A percentile compares a stretch with the other conserved stretches of the same genome.
These are phyloP conservation scores for Narthecium ossifragum DNA, from an alignment of 106 monocot species.

Conservation along the genomic window DNA sequence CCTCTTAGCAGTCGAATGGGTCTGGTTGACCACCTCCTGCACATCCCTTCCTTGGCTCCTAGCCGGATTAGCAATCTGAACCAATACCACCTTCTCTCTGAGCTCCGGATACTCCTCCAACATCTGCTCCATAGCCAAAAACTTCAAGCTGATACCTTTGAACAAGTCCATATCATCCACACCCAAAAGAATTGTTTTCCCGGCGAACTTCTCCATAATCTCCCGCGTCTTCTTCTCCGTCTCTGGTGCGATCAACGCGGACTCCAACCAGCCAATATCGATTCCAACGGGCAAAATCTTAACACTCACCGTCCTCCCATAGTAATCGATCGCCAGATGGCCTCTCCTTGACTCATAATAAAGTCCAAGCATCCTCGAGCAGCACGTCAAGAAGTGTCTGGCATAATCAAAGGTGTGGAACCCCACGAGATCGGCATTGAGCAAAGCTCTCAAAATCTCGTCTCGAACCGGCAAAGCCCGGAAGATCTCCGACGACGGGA, in stretches of 20 bases:
- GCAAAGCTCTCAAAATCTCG: constrained; percentile 57
- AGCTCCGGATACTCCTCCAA: constrained; percentile 51
- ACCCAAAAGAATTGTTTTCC: constrained; percentile 44
- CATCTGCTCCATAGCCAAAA: constrained; percentile 77
- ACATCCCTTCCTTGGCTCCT: constrained; percentile 78
- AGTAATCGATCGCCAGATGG: constrained; percentile 70
- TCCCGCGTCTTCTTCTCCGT: constrained; percentile 19
- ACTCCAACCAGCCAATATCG: constrained; percentile 51
- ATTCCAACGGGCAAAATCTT: constrained; percentile 75
- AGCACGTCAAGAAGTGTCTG: constrained; percentile 70
- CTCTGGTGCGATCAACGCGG: constrained; percentile 32
- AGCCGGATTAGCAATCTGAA: constrained; percentile 88
- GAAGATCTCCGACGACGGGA: constrained; percentile 85
- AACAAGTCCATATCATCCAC: constrained; percentile 82
- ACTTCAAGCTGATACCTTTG: constrained; percentile 93
- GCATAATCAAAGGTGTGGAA: constrained; percentile 94
- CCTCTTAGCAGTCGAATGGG: constrained; percentile 19
- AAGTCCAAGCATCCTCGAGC: constrained; percentile 70
- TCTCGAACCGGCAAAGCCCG: constrained; percentile 73
- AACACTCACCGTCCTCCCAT: constrained; percentile 70
- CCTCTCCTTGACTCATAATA: constrained; percentile 72
- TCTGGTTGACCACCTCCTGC: constrained; percentile 68
- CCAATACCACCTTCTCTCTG: constrained; percentile 52
- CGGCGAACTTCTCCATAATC: constrained; percentile 25
- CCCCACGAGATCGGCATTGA: constrained; percentile 74